phyloP scores from a whole-genome alignment of 805 yeast genomes.

The Ogataea paraovalis region DNA sequence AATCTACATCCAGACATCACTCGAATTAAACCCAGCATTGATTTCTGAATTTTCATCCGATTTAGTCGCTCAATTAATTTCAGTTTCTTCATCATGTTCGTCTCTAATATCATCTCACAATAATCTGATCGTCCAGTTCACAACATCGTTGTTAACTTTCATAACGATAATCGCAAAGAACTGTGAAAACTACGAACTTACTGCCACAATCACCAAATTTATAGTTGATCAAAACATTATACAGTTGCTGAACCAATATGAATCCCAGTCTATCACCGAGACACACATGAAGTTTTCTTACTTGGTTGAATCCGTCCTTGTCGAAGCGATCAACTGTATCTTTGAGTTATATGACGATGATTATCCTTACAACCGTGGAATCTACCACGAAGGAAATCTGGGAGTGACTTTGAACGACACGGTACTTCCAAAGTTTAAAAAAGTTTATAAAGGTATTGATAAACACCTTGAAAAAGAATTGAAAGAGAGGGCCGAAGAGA shows the following conservation, averaged over 20 bases:
- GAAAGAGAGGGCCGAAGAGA: constrained; percentile 64
- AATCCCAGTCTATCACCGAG: constrained; percentile 12
- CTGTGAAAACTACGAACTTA: constrained; percentile 12
- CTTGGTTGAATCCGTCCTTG: constrained; percentile 29
- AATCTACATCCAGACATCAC: constrained; percentile 12
- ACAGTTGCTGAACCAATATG: constrained; percentile 15
- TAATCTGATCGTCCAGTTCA: constrained; percentile 15
- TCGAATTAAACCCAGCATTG: constrained; percentile 10
- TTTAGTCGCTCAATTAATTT: constrained; percentile 1
- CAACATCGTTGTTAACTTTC: constrained; percentile 20
- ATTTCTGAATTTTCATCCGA: constrained; percentile 1
- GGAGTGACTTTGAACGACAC: constrained; percentile 35
- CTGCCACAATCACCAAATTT: constrained; percentile 21
- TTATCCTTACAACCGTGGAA: constrained; percentile 61
- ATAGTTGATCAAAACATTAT: constrained; percentile 24
- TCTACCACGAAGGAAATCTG: constrained; percentile 57
- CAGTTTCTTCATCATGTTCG: neutral
- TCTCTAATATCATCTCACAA: neutral
- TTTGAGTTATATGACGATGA: constrained; percentile 82
- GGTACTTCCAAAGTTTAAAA: constrained; percentile 45
- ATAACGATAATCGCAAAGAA: constrained; percentile 25
- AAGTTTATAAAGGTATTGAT: constrained; percentile 59
- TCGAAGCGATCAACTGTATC: constrained; percentile 61
- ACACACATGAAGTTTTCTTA: constrained; percentile 24
- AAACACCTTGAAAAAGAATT: constrained; percentile 54